phyloP scores from a whole-genome alignment of 2,329 filamentous ascomycete species.

The Fusarium hostae region DNA sequence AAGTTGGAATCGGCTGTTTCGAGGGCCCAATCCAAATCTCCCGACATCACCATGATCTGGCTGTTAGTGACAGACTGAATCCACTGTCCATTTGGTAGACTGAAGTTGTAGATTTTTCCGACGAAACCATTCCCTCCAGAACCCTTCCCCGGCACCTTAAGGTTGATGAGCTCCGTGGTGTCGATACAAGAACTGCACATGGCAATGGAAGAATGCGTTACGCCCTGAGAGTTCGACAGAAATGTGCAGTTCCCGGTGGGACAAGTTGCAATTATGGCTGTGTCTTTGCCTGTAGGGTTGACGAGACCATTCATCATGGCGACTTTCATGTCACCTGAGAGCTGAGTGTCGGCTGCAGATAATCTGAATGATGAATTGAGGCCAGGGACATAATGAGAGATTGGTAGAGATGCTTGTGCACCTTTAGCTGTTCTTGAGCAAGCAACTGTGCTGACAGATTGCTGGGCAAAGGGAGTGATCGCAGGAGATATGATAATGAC shows the following conservation, averaged over 20 bases:
- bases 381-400: background rate
- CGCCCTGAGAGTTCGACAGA: background rate
- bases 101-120: background rate
- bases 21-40: constrained; percentile 2
- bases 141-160: background rate
- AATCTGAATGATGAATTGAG: too few relatives aligned
- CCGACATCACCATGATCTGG: background rate
- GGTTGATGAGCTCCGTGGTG: background rate
- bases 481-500: constrained; percentile 2
- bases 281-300: background rate
- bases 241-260: constrained; percentile 13
- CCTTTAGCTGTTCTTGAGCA: background rate
- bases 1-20: background rate
- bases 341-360: fast-evolving
- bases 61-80: fast-evolving
- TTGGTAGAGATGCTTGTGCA: background rate
- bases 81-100: background rate
- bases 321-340: background rate
- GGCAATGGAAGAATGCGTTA: constrained; percentile 1
- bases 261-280: background rate
- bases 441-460: background rate
- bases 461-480: constrained; percentile 7
- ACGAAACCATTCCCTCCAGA: fast-evolving
- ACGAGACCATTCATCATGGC: constrained; percentile 5
- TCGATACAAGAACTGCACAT: constrained; percentile 12